phyloP scores from a whole-genome alignment of 2,329 filamentous ascomycete species.

The Aspergillus piperis region DNA sequence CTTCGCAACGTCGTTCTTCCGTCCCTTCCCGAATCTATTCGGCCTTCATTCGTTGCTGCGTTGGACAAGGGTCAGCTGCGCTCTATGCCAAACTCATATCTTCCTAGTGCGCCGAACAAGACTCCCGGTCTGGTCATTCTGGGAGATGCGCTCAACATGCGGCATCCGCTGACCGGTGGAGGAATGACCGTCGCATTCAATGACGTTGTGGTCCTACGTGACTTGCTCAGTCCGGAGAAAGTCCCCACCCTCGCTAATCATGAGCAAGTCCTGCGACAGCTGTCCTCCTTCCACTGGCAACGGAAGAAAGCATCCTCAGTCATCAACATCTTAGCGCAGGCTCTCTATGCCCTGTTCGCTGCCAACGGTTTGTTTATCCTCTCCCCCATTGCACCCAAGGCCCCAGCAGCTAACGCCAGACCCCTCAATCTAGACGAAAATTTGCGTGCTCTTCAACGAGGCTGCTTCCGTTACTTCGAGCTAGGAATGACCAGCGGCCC shows the following conservation, averaged over 20 bases:
- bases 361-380: constrained; percentile 60
- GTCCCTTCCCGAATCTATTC: constrained; percentile 69
- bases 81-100: constrained; percentile 94
- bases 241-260: constrained; percentile 72
- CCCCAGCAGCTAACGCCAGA: constrained; percentile 9
- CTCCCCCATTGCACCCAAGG: background rate
- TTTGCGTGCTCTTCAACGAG: constrained; percentile 77
- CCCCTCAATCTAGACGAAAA: constrained; percentile 55
- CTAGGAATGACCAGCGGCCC: constrained; percentile 74
- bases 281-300: constrained; percentile 80
- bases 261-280: constrained; percentile 64
- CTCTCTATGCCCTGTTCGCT: constrained; percentile 87
- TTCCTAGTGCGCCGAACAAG: constrained; percentile 75
- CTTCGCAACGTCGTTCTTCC: constrained; percentile 78
- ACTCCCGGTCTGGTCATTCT: constrained; percentile 75
- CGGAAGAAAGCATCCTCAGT: constrained; percentile 80
- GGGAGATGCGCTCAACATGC: constrained; percentile 98
- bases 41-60: constrained; percentile 72
- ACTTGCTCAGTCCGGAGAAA: constrained; percentile 68
- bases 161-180: constrained; percentile 94
- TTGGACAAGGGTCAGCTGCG: constrained; percentile 77
- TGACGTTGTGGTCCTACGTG: constrained; percentile 77
- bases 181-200: constrained; percentile 98
- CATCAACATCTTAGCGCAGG: constrained; percentile 97
- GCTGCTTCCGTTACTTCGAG: constrained; percentile 93